Evolutionary conservation across 345 rosid genomes (phyloP).

Genomic region (Populus alba): DNA sequence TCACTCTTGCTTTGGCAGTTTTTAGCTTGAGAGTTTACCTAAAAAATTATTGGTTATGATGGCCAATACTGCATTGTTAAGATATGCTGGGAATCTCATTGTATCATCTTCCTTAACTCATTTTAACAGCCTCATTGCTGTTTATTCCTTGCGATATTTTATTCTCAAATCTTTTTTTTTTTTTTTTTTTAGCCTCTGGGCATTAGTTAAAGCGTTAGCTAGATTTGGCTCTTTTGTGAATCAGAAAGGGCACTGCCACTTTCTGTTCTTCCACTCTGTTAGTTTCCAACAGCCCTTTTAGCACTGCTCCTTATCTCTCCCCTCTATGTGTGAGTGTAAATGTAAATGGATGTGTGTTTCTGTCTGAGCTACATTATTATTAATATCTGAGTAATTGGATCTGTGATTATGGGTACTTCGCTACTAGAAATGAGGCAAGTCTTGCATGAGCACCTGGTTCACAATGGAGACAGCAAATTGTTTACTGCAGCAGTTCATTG

Average conservation of each 20-base stretch:
- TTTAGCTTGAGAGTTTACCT: neutral
- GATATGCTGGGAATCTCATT: neutral
- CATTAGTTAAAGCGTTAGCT: neutral
- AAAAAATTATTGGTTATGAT: neutral
- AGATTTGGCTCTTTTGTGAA: neutral
- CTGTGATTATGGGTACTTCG: neutral
- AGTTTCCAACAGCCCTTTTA: neutral
- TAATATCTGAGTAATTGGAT: neutral
- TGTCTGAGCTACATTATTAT: neutral
- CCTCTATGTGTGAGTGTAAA: neutral
- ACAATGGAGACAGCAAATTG: neutral
- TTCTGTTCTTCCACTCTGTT: neutral
- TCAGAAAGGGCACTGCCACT: neutral
- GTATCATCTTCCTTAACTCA: neutral
- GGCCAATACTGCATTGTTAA: neutral
- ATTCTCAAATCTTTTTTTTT: neutral
- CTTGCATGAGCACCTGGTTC: neutral
- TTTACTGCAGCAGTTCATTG: neutral
- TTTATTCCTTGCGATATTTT: neutral
- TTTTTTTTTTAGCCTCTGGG: neutral
- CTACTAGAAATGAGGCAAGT: neutral
- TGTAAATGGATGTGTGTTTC: neutral
- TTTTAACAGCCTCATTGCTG: neutral
- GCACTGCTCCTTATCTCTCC: neutral
- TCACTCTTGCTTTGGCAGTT: neutral